phyloP scores from a whole-genome alignment of 2,329 filamentous ascomycete species.

The Colletotrichum truncatum region DNA sequence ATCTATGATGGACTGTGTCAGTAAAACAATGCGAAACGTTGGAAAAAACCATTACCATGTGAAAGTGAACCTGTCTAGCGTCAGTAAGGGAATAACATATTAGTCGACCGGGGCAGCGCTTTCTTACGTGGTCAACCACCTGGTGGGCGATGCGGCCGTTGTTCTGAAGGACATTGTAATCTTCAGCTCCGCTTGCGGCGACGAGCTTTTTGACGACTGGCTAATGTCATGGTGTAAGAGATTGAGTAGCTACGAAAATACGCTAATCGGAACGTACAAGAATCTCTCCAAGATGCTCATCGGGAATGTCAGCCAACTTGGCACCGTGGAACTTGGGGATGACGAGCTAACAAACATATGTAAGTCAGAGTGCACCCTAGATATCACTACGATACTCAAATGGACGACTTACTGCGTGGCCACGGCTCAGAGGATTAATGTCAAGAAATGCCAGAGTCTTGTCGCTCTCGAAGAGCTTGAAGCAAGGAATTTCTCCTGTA shows the following conservation, averaged over 20 bases:
- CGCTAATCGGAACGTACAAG: constrained; percentile 62
- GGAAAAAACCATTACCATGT: constrained; percentile 70
- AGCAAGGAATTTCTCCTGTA: constrained; percentile 90
- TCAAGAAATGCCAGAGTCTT: constrained; percentile 96
- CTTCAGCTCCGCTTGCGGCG: constrained; percentile 74
- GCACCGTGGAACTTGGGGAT: constrained; percentile 95
- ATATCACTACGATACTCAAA: not conserved
- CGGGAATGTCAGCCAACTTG: constrained; percentile 92
- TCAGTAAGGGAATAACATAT: constrained; percentile 3
- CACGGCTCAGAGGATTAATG: constrained; percentile 87
- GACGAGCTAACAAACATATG: constrained; percentile 75
- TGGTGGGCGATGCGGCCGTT: constrained; percentile 94
- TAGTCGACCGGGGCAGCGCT: not conserved
- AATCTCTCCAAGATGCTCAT: constrained; percentile 85
- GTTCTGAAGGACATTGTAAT: constrained; percentile 98
- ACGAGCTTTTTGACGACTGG: constrained; percentile 90
- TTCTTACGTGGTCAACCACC: constrained; percentile 85
- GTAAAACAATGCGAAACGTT: not conserved
- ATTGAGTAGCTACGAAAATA: not conserved
- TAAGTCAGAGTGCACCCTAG: constrained; percentile 8
- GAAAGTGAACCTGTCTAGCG: constrained; percentile 80
- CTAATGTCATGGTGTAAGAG: constrained; percentile 42
- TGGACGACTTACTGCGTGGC: constrained; percentile 77
- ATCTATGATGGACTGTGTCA: constrained; percentile 65
- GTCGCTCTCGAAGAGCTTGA: constrained; percentile 96